These are phyloP conservation scores for Suillus hirtellus DNA, from an alignment of 768 basidiomycete species.

Conservation along the genomic window DNA sequence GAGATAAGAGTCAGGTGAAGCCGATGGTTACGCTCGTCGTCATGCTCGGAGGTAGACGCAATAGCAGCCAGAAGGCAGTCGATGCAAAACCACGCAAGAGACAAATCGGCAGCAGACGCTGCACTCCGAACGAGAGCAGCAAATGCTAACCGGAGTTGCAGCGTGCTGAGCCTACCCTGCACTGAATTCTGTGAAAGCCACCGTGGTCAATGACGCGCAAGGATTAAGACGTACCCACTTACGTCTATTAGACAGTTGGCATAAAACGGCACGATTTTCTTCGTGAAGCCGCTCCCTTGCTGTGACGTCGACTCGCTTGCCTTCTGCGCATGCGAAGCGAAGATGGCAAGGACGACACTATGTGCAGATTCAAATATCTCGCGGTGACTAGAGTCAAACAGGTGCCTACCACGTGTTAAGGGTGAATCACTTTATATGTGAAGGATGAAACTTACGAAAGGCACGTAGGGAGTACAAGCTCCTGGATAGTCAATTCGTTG, in stretches of 20 bases:
- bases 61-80: constrained; percentile 49
- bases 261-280: constrained; percentile 74
- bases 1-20: constrained; percentile 68
- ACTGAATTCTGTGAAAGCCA: constrained; percentile 53
- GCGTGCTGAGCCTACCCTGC: constrained; percentile 57
- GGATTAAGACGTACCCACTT: constrained; percentile 16
- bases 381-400: constrained; percentile 56
- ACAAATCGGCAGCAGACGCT: constrained; percentile 38
- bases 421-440: neutral
- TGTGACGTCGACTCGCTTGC: constrained; percentile 14
- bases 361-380: constrained; percentile 88
- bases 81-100: constrained; percentile 72
- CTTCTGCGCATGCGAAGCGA: constrained; percentile 58
- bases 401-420: constrained; percentile 44
- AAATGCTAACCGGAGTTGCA: constrained; percentile 74
- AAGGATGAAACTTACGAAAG: constrained; percentile 53
- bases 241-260: constrained; percentile 71
- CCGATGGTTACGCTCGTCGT: constrained; percentile 43
- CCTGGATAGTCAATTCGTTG: constrained; percentile 50
- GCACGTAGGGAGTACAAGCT: constrained; percentile 59
- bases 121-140: constrained; percentile 69
- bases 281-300: constrained; percentile 42
- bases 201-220: constrained; percentile 8
- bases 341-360: constrained; percentile 76
- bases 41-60: constrained; percentile 14